Evolutionary conservation across 495 filamentous ascomycete genomes (phyloP).

Genomic region (Penicillium chermesinum): DNA sequence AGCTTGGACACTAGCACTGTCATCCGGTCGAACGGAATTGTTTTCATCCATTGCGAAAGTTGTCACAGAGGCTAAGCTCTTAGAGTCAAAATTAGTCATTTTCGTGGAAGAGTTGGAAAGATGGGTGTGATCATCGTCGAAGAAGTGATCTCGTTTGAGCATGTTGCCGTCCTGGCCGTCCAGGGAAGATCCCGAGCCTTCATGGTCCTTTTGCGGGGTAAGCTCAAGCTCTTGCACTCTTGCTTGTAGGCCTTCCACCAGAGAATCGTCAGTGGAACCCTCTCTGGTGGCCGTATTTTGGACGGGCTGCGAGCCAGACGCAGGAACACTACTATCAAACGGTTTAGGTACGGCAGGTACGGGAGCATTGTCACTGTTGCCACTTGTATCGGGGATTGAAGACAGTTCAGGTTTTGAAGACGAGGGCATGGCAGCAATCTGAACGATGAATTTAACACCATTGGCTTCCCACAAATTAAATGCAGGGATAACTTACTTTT

Average conservation of each 20-base stretch:
- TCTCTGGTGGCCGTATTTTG: conserved; percentile 14
- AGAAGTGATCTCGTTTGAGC: conserved; percentile 39
- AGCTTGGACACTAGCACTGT: conserved; percentile 88
- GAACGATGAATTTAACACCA: conserved; percentile 2
- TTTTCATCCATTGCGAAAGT: conserved; percentile 94
- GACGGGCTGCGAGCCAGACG: conserved; percentile 17
- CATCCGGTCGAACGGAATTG: conserved; percentile 86
- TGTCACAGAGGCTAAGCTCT: conserved; percentile 84
- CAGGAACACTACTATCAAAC: conserved; percentile 14
- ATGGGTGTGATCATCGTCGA: conserved; percentile 59
- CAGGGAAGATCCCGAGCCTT: conserved; percentile 23
- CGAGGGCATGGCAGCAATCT: conserved; percentile 45
- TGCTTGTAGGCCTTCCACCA: conserved; percentile 29
- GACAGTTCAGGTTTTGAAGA: conserved; percentile 24
- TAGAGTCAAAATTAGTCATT: conserved; percentile 81
- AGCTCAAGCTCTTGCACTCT: conserved; percentile 35
- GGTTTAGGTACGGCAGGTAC: conserved; percentile 16
- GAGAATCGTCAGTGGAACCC: conserved; percentile 19
- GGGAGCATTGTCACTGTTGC: conserved; percentile 22
- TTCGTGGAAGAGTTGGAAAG: conserved; percentile 73
- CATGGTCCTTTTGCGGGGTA: conserved; percentile 24
- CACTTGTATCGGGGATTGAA: conserved; percentile 20
- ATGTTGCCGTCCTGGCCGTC: conserved; percentile 28
- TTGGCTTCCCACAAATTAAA: not conserved
- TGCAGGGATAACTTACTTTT: conserved; percentile 28